Evolutionary conservation across 2,329 filamentous ascomycete species (phyloP), one percentile per base, ranked within the genome.

Genomic region (Clonostachys byssicola): DNA sequence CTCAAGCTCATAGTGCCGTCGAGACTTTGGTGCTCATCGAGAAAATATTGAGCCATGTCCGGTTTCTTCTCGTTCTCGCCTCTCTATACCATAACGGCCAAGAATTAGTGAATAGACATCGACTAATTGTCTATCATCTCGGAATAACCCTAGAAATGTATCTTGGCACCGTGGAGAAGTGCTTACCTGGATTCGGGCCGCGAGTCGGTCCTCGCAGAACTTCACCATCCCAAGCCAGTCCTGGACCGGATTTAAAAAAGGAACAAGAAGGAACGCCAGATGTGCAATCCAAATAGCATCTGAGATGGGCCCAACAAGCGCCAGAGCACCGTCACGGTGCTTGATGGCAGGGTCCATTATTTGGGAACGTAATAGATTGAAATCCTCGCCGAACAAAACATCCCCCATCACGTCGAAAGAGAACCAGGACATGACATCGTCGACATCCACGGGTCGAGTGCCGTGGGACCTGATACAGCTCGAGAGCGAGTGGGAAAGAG

Each of bases 391-490:
- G 40, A 47, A 47, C 12, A 41, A 4, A 14, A 47, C 30, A 17
- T 47, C 30, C 2, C 45, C 45, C 30, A 47, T 47, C 9, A 47
- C 38, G 40, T 47, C 45, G 40, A 42, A 47, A 9, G 45, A 36
- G 13, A 47, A 33, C 14, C 16, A 34, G 7, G 40, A 35, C n/a
- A 47, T 30, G 23, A 43, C 12, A 20, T 18, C 41, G 23, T 43
- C 34, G 16, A 43, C 12, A 16, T 20, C n/a, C 17, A 30, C 17
- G 41, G 34, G 18, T 6, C 13, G 13, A 38, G 13, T 16, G 36
- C 36, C 16, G 36, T 23, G 20, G 5, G 20, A 23, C 8, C 20
- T 23, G 20, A 23, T 23, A 6, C 20, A 23, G 6, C 20, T 23
- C 6, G 20, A 23, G 20, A 23, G 20, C 4, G 20, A 23, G 20